Conservation (phyloP, 164 flowering plant species). For the Umbellularia californica region DNA sequence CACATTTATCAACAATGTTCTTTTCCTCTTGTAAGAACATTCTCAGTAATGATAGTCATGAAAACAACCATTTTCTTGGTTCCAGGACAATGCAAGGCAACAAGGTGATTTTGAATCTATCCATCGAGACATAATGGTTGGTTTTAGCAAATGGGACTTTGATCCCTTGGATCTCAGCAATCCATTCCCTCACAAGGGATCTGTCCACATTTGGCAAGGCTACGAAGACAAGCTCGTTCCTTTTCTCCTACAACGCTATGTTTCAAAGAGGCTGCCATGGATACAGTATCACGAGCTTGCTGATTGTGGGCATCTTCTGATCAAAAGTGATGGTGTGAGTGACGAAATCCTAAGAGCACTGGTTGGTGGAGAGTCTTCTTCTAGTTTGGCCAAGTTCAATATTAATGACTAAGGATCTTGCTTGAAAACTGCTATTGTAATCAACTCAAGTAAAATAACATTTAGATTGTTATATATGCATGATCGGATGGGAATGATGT, state of each 20-base stretch:
- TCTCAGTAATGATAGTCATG: no score
- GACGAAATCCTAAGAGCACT: conserved; percentile 55
- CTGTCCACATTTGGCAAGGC: conserved; percentile 82
- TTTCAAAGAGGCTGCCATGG: conserved; percentile 60
- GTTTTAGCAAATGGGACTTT: conserved; percentile 71
- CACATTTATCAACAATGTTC: neutral
- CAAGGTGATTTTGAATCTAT: conserved; percentile 51
- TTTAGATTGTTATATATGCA: no score
- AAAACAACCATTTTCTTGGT: neutral
- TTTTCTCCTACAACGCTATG: conserved; percentile 39
- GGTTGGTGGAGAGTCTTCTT: conserved; percentile 25
- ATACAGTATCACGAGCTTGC: conserved; percentile 60
- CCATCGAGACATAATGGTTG: conserved; percentile 51
- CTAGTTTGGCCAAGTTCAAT: no score
- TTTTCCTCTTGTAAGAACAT: neutral
- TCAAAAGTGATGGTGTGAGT: conserved; percentile 13
- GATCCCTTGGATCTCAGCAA: conserved; percentile 56
- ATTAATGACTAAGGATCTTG: no score
- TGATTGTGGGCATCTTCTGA: conserved; percentile 38
- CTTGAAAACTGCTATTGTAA: no score
- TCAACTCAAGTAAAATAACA: no score
- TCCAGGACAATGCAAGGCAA: conserved; percentile 17
- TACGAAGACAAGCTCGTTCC: conserved; percentile 60
- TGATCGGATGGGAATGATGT: no score
- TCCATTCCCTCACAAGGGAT: conserved; percentile 55